Evolutionary conservation across 441 rosid species (phyloP).

Genomic region (Arabidopsis hybrid): DNA sequence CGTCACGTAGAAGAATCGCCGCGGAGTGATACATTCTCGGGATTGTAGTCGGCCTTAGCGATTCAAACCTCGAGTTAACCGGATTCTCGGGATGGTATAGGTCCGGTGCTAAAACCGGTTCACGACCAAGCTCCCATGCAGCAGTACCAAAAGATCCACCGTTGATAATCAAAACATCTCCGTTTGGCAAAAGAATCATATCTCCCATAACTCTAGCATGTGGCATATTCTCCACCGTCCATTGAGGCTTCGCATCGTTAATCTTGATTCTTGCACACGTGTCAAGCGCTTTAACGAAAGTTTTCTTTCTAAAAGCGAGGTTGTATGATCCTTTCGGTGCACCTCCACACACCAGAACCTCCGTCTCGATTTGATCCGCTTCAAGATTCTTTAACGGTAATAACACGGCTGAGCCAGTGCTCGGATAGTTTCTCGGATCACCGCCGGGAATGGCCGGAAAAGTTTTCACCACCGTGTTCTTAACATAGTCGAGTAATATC

Average conservation of each 20-base stretch:
- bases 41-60: conserved; percentile 49
- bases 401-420: conserved; percentile 65
- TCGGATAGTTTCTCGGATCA: conserved; percentile 57
- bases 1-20: conserved; percentile 62
- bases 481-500: conserved; percentile 54
- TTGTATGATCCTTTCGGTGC: conserved; percentile 46
- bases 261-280: conserved; percentile 62
- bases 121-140: conserved; percentile 62
- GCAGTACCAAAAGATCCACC: conserved; percentile 61
- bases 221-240: conserved; percentile 69
- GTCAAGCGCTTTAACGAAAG: conserved; percentile 44
- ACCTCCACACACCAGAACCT: conserved; percentile 48
- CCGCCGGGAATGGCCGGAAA: conserved; percentile 59
- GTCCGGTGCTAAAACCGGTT: conserved; percentile 57
- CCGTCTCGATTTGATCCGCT: conserved; percentile 15
- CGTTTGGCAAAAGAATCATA: conserved; percentile 63
- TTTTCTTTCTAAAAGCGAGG: not conserved
- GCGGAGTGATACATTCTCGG: conserved; percentile 75
- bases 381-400: conserved; percentile 53
- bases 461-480: conserved; percentile 48
- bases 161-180: conserved; percentile 58
- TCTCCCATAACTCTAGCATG: conserved; percentile 65
- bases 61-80: conserved; percentile 49
- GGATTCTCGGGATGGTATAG: conserved; percentile 51
- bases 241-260: conserved; percentile 58